Conservation (phyloP, 768 basidiomycete genomes). For the Naganishia friedmannii region DNA sequence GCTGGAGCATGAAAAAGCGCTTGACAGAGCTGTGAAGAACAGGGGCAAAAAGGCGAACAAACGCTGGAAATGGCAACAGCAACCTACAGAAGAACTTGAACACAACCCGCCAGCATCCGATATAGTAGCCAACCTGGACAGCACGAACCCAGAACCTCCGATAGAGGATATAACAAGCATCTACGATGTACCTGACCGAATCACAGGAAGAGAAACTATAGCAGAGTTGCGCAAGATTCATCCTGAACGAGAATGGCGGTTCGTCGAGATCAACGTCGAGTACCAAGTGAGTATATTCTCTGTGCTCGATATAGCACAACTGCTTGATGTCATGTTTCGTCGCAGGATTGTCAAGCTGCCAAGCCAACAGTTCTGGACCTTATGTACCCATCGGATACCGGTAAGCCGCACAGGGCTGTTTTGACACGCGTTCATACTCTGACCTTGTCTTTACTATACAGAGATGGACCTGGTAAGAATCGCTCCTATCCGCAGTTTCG, state of each 20-base stretch:
- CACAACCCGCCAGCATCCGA: neutral
- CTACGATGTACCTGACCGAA: slow-evolving; percentile 84
- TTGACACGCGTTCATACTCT: neutral
- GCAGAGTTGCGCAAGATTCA: slow-evolving; percentile 74
- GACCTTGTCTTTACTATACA: neutral
- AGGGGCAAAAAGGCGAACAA: slow-evolving; percentile 53
- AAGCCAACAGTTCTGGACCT: slow-evolving; percentile 64
- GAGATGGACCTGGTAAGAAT: slow-evolving; percentile 68
- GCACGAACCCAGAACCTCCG: neutral
- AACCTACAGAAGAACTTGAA: neutral
- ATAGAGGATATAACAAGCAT: slow-evolving; percentile 29
- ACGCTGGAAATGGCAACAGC: neutral
- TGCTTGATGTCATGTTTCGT: neutral
- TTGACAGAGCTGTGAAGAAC: slow-evolving; percentile 50
- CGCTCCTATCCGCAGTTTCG: too few relatives aligned
- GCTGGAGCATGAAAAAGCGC: slow-evolving; percentile 34
- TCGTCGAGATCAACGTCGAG: slow-evolving; percentile 83
- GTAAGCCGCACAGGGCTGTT: slow-evolving; percentile 22
- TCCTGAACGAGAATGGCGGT: slow-evolving; percentile 81
- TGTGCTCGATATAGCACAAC: neutral
- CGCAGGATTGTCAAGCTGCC: slow-evolving; percentile 65
- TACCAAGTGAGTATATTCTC: slow-evolving; percentile 60
- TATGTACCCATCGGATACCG: slow-evolving; percentile 51
- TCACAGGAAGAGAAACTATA: slow-evolving; percentile 72
- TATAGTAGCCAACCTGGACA: neutral